A percentile compares a stretch with the other conserved stretches of the same genome.
Conservation (phyloP, 805 yeast species). For the Priceomyces haplophilus region DNA sequence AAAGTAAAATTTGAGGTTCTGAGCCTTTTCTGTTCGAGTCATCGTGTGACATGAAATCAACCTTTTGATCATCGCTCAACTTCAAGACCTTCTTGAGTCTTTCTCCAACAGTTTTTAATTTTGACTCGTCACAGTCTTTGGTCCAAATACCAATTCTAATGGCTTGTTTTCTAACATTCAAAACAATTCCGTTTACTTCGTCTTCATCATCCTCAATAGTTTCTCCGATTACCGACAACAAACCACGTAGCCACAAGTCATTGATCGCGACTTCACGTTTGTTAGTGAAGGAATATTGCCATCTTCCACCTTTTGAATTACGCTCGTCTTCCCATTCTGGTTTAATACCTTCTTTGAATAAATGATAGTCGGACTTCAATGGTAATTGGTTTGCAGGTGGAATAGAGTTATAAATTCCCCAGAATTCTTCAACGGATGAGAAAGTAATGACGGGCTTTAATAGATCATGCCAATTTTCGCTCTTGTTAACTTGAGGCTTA, state of each 20-base stretch:
- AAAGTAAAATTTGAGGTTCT: conserved; percentile 34
- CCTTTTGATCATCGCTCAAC: conserved; percentile 66
- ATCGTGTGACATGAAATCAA: conserved; percentile 78
- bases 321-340: conserved; percentile 98
- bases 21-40: conserved; percentile 42
- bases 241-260: conserved; percentile 87
- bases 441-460: conserved; percentile 91
- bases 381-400: conserved; percentile 92
- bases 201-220: conserved; percentile 80
- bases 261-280: conserved; percentile 66
- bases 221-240: conserved; percentile 91
- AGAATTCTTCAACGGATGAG: conserved; percentile 94
- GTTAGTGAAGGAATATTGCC: conserved; percentile 70
- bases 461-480: conserved; percentile 88
- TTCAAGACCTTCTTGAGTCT: conserved; percentile 82
- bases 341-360: conserved; percentile 88
- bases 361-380: conserved; percentile 87
- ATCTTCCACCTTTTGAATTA: conserved; percentile 90
- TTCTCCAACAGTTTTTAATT: conserved; percentile 74
- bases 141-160: conserved; percentile 94
- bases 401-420: conserved; percentile 95
- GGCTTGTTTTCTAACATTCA: conserved; percentile 79
- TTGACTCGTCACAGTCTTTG: conserved; percentile 61
- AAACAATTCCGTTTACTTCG: conserved; percentile 92
- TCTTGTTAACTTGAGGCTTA: conserved; percentile 76